Percentiles rank a stretch among this genome's conserved stretches.
These are phyloP conservation scores for Krasilnikovozyma curviuscula DNA, from an alignment of 768 basidiomycete genomes.

Conservation along the genomic window DNA sequence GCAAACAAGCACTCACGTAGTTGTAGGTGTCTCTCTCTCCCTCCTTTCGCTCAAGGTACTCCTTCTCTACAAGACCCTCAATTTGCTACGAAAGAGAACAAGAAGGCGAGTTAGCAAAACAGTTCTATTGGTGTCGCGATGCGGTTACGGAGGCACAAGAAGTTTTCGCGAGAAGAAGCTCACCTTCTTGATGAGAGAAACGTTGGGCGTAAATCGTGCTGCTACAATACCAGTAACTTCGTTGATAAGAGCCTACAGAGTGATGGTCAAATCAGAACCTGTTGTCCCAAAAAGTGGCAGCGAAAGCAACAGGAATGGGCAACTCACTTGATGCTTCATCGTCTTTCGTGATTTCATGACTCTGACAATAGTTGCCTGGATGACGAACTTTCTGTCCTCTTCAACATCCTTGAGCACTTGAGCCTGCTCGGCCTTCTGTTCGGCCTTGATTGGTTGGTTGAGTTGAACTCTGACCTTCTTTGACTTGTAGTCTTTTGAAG, in stretches of 20 bases:
- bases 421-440: slow-evolving; percentile 71
- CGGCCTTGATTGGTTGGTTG: slow-evolving; percentile 81
- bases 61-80: slow-evolving; percentile 80
- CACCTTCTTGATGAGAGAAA: slow-evolving; percentile 11
- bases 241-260: slow-evolving; percentile 20
- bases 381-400: slow-evolving; percentile 89
- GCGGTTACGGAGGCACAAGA: not conserved
- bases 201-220: slow-evolving; percentile 10
- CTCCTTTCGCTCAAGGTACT: slow-evolving; percentile 89
- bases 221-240: slow-evolving; percentile 22
- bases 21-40: slow-evolving; percentile 76
- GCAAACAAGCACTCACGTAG: slow-evolving; percentile 31
- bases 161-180: not conserved
- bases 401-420: slow-evolving; percentile 89
- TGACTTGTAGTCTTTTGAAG: slow-evolving; percentile 53
- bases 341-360: slow-evolving; percentile 25
- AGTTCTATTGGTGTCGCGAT: no score
- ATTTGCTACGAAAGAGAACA: slow-evolving; percentile 29
- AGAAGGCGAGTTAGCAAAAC: no score
- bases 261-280: not conserved
- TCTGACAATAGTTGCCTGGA: slow-evolving; percentile 83
- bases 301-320: not conserved
- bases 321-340: slow-evolving; percentile 21
- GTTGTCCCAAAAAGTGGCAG: not conserved
- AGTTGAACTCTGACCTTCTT: slow-evolving; percentile 86